Evolutionary conservation across 2,329 filamentous ascomycete species (phyloP).

Genomic region (Aspergillus hiratsukae): DNA sequence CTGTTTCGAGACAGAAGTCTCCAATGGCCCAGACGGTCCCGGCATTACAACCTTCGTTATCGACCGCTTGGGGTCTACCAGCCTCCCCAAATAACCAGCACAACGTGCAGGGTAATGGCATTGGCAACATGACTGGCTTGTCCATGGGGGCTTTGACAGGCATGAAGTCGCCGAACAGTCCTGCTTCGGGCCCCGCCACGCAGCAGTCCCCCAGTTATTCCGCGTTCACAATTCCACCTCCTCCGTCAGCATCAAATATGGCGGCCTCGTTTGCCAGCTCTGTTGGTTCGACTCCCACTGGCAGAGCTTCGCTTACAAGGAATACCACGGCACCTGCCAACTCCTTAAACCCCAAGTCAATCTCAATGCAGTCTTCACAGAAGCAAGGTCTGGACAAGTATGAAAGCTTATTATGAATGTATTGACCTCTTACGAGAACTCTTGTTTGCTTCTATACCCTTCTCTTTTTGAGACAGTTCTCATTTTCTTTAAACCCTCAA

Average conservation of each 20-base stretch:
- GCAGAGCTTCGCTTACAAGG: slow-evolving; percentile 13
- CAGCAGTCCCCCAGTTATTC: slow-evolving; percentile 29
- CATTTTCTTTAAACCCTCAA: neutral
- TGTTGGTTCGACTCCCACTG: slow-evolving; percentile 15
- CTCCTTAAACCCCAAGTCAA: slow-evolving; percentile 18
- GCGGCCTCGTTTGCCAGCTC: slow-evolving; percentile 13
- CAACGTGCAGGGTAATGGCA: slow-evolving; percentile 9
- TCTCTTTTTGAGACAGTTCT: slow-evolving; percentile 3
- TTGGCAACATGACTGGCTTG: slow-evolving; percentile 5
- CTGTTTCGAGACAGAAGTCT: slow-evolving; percentile 31
- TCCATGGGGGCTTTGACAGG: slow-evolving; percentile 24
- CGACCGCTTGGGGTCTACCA: slow-evolving; percentile 17
- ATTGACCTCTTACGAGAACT: neutral
- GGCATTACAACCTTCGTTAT: slow-evolving; percentile 28
- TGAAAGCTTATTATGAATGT: slow-evolving; percentile 49
- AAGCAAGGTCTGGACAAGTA: slow-evolving; percentile 51
- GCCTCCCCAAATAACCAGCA: slow-evolving; percentile 12
- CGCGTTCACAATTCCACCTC: slow-evolving; percentile 40
- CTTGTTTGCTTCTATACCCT: slow-evolving; percentile 3
- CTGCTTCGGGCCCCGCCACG: slow-evolving; percentile 9
- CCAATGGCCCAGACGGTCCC: slow-evolving; percentile 23
- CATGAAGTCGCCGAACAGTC: slow-evolving; percentile 18
- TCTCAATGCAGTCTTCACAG: slow-evolving; percentile 22
- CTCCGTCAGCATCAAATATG: slow-evolving; percentile 25
- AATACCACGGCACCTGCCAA: slow-evolving; percentile 9